Conservation (phyloP, 441 rosid genomes). For the Euphorbia schlechtendalii region DNA sequence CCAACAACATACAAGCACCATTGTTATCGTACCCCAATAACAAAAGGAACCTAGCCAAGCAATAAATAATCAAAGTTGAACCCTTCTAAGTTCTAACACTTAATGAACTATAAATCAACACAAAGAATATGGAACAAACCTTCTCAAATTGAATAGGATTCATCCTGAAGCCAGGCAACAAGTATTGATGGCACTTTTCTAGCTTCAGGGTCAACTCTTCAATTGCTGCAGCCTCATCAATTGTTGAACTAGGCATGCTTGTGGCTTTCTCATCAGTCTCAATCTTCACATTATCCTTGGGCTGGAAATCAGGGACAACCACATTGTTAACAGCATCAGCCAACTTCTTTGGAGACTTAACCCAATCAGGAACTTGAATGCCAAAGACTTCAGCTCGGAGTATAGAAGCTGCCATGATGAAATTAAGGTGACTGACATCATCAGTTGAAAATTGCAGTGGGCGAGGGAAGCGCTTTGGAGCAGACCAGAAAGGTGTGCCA, state of each 20-base stretch:
- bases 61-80: not conserved
- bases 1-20: not conserved
- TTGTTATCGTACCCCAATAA: too few species aligned
- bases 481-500: constrained; percentile 95
- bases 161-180: constrained; percentile 63
- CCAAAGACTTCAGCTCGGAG: constrained; percentile 86
- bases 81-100: not conserved
- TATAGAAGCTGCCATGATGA: constrained; percentile 62
- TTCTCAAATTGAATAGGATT: constrained; percentile 91
- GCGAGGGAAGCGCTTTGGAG: constrained; percentile 86
- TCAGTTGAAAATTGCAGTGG: constrained; percentile 69
- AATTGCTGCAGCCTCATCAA: constrained; percentile 70
- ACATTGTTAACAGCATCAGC: constrained; percentile 72
- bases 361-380: constrained; percentile 73
- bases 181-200: constrained; percentile 47
- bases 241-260: constrained; percentile 46
- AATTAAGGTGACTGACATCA: constrained; percentile 66
- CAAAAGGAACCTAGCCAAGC: not conserved
- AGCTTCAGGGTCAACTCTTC: constrained; percentile 50
- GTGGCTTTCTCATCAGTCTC: constrained; percentile 83
- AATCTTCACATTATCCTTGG: constrained; percentile 66
- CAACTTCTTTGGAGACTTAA: constrained; percentile 45
- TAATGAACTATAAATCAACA: not conserved
- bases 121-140: constrained; percentile 31
- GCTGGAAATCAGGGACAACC: constrained; percentile 80